Conservation (phyloP, 345 rosid genomes). For the Euphorbia peplus region DNA sequence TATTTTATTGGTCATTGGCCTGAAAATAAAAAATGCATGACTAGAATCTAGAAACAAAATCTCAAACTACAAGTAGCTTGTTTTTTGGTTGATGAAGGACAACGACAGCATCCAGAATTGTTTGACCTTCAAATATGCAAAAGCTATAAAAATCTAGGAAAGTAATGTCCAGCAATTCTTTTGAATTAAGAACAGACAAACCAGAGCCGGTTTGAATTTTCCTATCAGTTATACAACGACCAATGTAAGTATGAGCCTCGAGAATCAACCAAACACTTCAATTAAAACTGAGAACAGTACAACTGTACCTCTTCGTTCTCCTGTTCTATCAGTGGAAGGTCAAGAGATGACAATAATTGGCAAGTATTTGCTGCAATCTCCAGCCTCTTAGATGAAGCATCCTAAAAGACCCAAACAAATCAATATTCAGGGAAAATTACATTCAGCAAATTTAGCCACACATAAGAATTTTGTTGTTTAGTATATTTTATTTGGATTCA, state of each 20-base stretch:
- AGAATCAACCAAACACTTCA: slow-evolving; percentile 4
- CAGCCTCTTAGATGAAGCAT: slow-evolving; percentile 36
- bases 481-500: neutral
- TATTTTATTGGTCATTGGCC: neutral
- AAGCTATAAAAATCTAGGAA: neutral
- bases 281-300: slow-evolving; percentile 15
- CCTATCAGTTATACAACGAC: neutral
- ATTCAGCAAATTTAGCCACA: slow-evolving; percentile 5
- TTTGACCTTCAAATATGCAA: neutral
- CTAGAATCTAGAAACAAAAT: neutral
- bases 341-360: slow-evolving; percentile 39
- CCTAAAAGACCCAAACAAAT: slow-evolving; percentile 41
- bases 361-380: slow-evolving; percentile 43
- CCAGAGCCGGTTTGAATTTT: neutral
- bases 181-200: neutral
- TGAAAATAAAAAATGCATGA: neutral
- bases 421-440: slow-evolving; percentile 4
- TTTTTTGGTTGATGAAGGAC: neutral
- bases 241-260: neutral
- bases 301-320: slow-evolving; percentile 42
- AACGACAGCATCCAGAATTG: neutral
- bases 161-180: neutral
- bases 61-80: neutral
- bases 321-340: slow-evolving; percentile 48
- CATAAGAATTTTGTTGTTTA: neutral